phyloP scores from a whole-genome alignment of 2,329 filamentous ascomycete species.

The Rasamsonia emersonii region DNA sequence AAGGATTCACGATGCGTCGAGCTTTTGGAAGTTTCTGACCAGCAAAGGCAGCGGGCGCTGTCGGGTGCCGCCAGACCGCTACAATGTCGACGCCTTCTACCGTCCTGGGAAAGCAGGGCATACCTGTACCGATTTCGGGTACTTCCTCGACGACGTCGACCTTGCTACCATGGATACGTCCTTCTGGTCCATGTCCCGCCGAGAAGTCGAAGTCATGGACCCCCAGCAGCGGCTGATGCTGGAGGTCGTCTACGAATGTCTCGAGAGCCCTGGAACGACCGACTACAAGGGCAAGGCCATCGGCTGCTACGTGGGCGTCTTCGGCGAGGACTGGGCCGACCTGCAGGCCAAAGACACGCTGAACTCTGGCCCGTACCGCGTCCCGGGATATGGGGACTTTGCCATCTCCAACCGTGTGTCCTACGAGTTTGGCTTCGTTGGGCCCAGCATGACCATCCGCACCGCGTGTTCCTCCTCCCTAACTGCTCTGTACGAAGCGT shows the following conservation, averaged over 20 bases:
- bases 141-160: slow-evolving; percentile 23
- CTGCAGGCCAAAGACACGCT: slow-evolving; percentile 9
- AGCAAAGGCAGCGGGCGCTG: slow-evolving; percentile 6
- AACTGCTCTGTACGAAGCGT: slow-evolving; percentile 29
- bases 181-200: slow-evolving; percentile 23
- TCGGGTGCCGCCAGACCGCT: slow-evolving; percentile 8
- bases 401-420: slow-evolving; percentile 12
- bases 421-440: slow-evolving; percentile 16
- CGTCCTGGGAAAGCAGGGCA: neutral
- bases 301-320: slow-evolving; percentile 23
- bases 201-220: slow-evolving; percentile 20
- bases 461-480: slow-evolving; percentile 36
- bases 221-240: slow-evolving; percentile 26
- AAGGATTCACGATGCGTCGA: too few species aligned
- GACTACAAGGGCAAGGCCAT: slow-evolving; percentile 20
- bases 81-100: slow-evolving; percentile 9
- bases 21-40: slow-evolving; percentile 10
- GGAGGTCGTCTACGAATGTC: slow-evolving; percentile 25
- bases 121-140: slow-evolving; percentile 9
- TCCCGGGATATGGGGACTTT: slow-evolving; percentile 8
- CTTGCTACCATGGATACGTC: slow-evolving; percentile 19
- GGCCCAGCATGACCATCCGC: slow-evolving; percentile 26
- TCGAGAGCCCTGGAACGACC: slow-evolving; percentile 24
- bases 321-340: slow-evolving; percentile 17
- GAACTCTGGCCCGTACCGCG: slow-evolving; percentile 1